phyloP scores from a whole-genome alignment of 306 rosid genomes.

The Luffa acutangula region DNA sequence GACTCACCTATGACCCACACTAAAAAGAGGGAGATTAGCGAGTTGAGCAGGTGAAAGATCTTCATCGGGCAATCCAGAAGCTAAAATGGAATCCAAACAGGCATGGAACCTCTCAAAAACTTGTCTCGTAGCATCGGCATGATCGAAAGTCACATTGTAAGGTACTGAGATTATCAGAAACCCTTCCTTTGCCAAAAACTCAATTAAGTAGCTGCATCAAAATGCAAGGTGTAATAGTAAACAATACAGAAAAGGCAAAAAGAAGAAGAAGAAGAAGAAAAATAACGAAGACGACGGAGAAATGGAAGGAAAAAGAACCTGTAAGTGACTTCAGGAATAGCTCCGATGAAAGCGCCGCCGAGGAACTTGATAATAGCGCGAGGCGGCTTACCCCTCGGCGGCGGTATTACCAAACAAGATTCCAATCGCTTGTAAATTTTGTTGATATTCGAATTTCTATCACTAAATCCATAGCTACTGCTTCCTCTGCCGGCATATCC shows the following conservation, averaged over 20 bases:
- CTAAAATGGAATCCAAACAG: slow-evolving; percentile 49
- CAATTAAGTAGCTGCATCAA: slow-evolving; percentile 52
- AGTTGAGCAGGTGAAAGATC: slow-evolving; percentile 55
- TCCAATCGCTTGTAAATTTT: slow-evolving; percentile 33
- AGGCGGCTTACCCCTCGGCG: slow-evolving; percentile 38
- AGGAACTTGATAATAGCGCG: slow-evolving; percentile 82
- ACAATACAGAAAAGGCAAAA: neutral
- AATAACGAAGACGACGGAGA: slow-evolving; percentile 6
- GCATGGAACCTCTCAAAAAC: slow-evolving; percentile 65
- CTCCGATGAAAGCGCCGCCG: slow-evolving; percentile 96
- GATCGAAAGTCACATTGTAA: slow-evolving; percentile 86
- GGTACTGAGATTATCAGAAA: slow-evolving; percentile 72
- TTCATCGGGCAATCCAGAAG: slow-evolving; percentile 59
- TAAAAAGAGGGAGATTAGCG: slow-evolving; percentile 55
- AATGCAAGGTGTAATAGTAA: neutral
- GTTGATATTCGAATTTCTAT: slow-evolving; percentile 5
- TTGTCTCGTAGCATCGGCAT: slow-evolving; percentile 57
- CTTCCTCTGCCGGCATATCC: slow-evolving; percentile 24
- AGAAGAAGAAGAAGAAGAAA: neutral
- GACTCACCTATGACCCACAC: slow-evolving; percentile 80
- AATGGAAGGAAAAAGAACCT: slow-evolving; percentile 27
- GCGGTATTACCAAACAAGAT: slow-evolving; percentile 67
- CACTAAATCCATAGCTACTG: neutral
- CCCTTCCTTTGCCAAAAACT: slow-evolving; percentile 69
- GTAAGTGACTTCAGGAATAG: slow-evolving; percentile 86